Base-by-base conservation (phyloP, 176 grass and related monocot species). In the Secale cereale region DNA sequence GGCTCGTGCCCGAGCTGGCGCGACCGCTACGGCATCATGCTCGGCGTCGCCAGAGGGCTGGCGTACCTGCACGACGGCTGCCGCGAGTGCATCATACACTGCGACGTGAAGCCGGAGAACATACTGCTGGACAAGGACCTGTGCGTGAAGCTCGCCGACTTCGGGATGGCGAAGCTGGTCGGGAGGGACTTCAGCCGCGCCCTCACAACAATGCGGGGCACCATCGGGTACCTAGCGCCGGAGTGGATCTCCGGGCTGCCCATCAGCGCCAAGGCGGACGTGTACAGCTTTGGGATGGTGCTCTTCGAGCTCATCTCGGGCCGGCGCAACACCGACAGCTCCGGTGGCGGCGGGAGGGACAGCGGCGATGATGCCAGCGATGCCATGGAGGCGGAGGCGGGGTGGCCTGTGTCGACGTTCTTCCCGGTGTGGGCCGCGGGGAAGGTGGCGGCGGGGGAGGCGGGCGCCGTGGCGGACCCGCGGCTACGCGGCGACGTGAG, bases 271-370 rank as follows among this genome's bases (percentile, higher is more conserved):
- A 91, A 91, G 77, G 76, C 86, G 3, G 90, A 88, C 79, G 86
- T 88, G 32, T 92, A 88, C 79, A 92, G 82, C 59, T 92, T 83
- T 20, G 90, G 90, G 20, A 74, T 92, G 86, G 63, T 92, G 48
- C 79, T 92, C 15, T 78, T 88, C 60, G 86, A 92, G 78, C 63
- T 89, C 17, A 30, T 89, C n/a, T 89, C 88, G 1, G 78, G 83
- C 8, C 72, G 28, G 15, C 82, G 82, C 27, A 85, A 86, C 78
- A 27, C 9, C 19, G 70, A 57, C 15, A 20, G 12, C 19, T 57
- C 13, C 12, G 1, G 35, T 19, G 3, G 1, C n/a, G 41, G 48
- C 7, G 2, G 43, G 43, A 15, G 43, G 13, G 13, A 46, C 43
- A 46, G 8, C 15, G 41, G 30, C 35, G 11, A 7, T 16, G 12